These are phyloP conservation scores for Ottelia alismoides DNA, from an alignment of 106 monocot genomes.

Conservation along the genomic window DNA sequence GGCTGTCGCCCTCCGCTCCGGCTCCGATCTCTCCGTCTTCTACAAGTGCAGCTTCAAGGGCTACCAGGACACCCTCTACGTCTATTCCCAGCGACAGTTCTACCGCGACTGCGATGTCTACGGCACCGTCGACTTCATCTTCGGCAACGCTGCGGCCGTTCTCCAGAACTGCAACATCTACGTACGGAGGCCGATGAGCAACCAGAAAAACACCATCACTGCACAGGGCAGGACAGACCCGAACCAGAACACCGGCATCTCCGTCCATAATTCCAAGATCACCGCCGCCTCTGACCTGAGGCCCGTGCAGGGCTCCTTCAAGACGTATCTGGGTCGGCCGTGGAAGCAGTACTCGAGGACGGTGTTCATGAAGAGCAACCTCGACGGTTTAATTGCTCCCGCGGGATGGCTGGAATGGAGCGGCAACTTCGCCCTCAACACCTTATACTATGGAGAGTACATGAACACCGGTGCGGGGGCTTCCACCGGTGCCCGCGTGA, in stretches of 20 bases:
- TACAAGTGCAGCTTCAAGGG: slow-evolving; percentile 5
- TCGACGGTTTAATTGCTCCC: slow-evolving; percentile 14
- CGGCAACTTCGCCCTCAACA: slow-evolving; percentile 10
- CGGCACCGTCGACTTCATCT: slow-evolving; percentile 19
- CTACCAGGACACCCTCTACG: slow-evolving; percentile 43
- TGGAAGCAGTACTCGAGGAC: slow-evolving; percentile 15
- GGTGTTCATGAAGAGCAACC: slow-evolving; percentile 62
- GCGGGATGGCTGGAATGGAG: slow-evolving; percentile 19
- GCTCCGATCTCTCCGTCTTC: slow-evolving; percentile 1
- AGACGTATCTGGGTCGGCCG: slow-evolving; percentile 13
- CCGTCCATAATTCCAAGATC: slow-evolving; percentile 35
- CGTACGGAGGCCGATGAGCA: slow-evolving; percentile 3
- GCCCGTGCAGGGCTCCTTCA: slow-evolving; percentile 7
- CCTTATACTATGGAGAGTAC: slow-evolving; percentile 15
- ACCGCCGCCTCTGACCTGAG: slow-evolving; percentile 2
- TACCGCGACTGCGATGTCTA: slow-evolving; percentile 18
- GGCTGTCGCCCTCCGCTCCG: slow-evolving; percentile 3
- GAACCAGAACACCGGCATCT: slow-evolving; percentile 8
- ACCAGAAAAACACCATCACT: slow-evolving; percentile 1
- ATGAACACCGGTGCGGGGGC: slow-evolving; percentile 15
- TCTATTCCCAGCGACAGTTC: slow-evolving; percentile 20
- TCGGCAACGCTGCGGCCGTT: slow-evolving; percentile 3
- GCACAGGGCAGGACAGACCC: slow-evolving; percentile 4
- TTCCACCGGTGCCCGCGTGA: slow-evolving; percentile 1
- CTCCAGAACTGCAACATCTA: slow-evolving; percentile 4